phyloP scores from a whole-genome alignment of 805 yeast species.

The Jamesozyma gamospora region DNA sequence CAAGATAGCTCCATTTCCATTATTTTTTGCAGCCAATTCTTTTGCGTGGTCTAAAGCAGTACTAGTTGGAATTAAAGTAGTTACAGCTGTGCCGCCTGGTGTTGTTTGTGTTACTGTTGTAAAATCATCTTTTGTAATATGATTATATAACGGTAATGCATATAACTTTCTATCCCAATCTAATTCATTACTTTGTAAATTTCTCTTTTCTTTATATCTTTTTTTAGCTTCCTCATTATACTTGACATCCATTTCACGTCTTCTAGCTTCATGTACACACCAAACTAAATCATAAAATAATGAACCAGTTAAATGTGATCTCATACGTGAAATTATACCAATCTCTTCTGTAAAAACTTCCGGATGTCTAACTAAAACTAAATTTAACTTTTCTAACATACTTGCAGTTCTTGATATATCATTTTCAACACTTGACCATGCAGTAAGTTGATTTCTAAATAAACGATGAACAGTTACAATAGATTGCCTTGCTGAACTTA shows the following conservation, averaged over 20 bases:
- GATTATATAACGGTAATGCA: conserved; percentile 85
- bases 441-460: conserved; percentile 76
- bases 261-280: conserved; percentile 89
- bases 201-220: conserved; percentile 25
- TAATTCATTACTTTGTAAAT: conserved; percentile 13
- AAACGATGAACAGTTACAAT: conserved; percentile 87
- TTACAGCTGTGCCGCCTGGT: conserved; percentile 85
- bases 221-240: conserved; percentile 27
- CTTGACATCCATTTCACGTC: conserved; percentile 45
- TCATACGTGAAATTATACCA: conserved; percentile 77
- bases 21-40: conserved; percentile 16
- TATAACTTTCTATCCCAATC: conserved; percentile 34
- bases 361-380: conserved; percentile 79
- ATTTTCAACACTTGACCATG: conserved; percentile 85
- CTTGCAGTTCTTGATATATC: conserved; percentile 89
- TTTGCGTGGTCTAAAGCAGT: conserved; percentile 45
- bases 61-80: conserved; percentile 81
- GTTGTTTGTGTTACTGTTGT: conserved; percentile 77
- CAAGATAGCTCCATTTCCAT: conserved; percentile 27
- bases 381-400: conserved; percentile 78
- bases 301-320: conserved; percentile 87
- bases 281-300: conserved; percentile 85
- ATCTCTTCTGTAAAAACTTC: conserved; percentile 62
- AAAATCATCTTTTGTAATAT: conserved; percentile 81
- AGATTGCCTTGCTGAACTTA: conserved; percentile 85